These are phyloP conservation scores for Aphanomyces euteiches DNA, from an alignment of 352 stramenopile genomes.

Conservation along the genomic window DNA sequence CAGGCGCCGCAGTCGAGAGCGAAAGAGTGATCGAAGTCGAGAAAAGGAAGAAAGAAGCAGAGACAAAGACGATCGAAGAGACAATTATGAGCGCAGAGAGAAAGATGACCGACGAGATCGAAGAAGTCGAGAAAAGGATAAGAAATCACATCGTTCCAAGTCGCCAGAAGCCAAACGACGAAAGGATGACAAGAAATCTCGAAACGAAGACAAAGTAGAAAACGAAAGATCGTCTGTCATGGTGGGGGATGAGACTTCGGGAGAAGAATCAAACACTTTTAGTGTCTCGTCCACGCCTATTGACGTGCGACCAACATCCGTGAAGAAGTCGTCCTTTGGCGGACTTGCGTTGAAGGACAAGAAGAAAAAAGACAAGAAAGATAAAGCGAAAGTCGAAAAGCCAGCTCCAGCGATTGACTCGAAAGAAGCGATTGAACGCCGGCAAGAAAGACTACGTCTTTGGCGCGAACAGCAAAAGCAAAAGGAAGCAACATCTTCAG, in stretches of 20 bases:
- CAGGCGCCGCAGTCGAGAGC: background rate
- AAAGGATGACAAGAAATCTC: constrained; percentile 2
- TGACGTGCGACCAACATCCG: background rate
- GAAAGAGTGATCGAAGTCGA: constrained; percentile 7
- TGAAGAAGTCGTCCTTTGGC: constrained; percentile 65
- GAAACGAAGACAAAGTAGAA: constrained; percentile 1
- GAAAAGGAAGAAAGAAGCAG: constrained; percentile 12
- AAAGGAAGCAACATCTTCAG: constrained; percentile 29
- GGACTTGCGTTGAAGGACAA: constrained; percentile 58
- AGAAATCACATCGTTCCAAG: constrained; percentile 14
- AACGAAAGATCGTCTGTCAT: constrained; percentile 4
- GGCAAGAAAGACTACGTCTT: constrained; percentile 49
- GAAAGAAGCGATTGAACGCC: constrained; percentile 44
- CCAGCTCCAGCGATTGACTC: background rate
- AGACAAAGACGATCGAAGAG: constrained; percentile 11
- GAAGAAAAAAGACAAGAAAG: constrained; percentile 28
- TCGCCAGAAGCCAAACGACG: constrained; percentile 13
- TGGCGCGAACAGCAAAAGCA: constrained; percentile 61
- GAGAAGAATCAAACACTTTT: constrained; percentile 31
- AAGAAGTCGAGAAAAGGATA: constrained; percentile 8
- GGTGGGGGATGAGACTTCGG: constrained; percentile 24
- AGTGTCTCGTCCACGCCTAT: constrained; percentile 24
- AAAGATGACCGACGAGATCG: constrained; percentile 8
- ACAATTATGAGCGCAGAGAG: background rate
- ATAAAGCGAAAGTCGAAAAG: constrained; percentile 8